Base-by-base conservation (phyloP, 495 filamentous ascomycete genomes). In the Recurvomyces mirabilis region DNA sequence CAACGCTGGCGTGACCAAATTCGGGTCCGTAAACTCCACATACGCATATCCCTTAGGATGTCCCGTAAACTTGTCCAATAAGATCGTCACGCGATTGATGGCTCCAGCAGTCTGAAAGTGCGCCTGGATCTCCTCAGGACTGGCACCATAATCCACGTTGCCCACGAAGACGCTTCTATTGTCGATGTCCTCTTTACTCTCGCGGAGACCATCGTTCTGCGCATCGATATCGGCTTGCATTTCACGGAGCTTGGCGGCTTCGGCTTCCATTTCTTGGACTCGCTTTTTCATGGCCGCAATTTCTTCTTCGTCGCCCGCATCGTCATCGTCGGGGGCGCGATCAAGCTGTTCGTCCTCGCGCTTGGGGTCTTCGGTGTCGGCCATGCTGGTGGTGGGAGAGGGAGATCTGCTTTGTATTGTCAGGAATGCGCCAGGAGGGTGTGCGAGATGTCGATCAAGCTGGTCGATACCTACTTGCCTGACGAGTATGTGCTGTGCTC, bases 11-110 rank as follows among this genome's bases (percentile, higher is more conserved):
- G 84, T 84, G 43, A 99, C 88, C 23, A 94, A 72, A 61, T 79
- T 85, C 22, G 93, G 91, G 64, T 99, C 93, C 14, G 86, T 81
- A 56, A 99, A 99, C 63, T 99, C 93, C 44, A 99, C 93, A 65
- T 99, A 99, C 54, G 93, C 93, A 65, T 99, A 99, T 23, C 93
- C 93, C 70, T 99, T 99, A 1, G 93, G 93, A 67, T 94, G 88
- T 47, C 93, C 91, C 11, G 87, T 89, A 58, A 94, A 95, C 67
- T 96, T 96, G 67, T 99, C 93, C 48, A 99, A 69, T 43, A 99
- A 68, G 44, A 99, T 99, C 3, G 93, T 99, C 36, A 99, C 93
- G 29, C 93, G 81, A 59, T 99, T 96, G 69, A 99, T 99, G 43
- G 83, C 86, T 29, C 93, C 93, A 56, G 86, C 93, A 71, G 79